Evolutionary conservation across 2,329 filamentous ascomycete species (phyloP), one percentile per base, ranked within the genome.

Genomic region (Colletotrichum scovillei): DNA sequence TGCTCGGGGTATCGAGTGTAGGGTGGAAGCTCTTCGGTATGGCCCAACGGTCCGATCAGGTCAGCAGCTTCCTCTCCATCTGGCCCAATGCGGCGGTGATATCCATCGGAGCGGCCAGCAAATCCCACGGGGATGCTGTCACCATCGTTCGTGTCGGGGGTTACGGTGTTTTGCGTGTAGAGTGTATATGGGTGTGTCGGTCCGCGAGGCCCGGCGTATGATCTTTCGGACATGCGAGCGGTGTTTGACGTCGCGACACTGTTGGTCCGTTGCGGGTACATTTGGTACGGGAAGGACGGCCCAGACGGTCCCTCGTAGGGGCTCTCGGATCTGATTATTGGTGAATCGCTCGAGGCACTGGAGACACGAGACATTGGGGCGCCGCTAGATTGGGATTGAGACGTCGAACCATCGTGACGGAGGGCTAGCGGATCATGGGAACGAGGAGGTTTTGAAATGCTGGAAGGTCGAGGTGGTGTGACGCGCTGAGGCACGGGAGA

Each of bases 1-100:
- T 94, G 93, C 65, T 97, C 94, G 2, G 95, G 94, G 82, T 97
- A 98, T 80, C 95, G 89, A 16, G 94, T 94, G 80, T 98, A 98
- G 0, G 96, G 96, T 14, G 96, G 96, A 22, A 98, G 85, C 81
- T 97, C 94, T 82, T 98, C 96, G 1, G 93, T 92, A 79, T 98
- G 95, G 1, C 95, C 95, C 78, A 97, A 91, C 0, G 93, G 94
- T 1, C 95, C 95, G 64, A 98, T 92, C 67, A 98, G 90, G 80
- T 95, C 95, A 59, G 93, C 94, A n/a, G 90, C 86, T 77, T 98
- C 95, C 82, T 98, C 95, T 65, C 94, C 94, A 69, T 95, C 93
- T 0, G 94, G 92, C 0, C 93, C 94, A 64, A 94, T 83, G 64
- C 92, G 91, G 75, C 93, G 87, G 78, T 92, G 93, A 77, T 95